Evolutionary conservation across 2,329 filamentous ascomycete species (phyloP), one percentile per base, ranked within the genome.

Genomic region (Ceratocystis destructans): DNA sequence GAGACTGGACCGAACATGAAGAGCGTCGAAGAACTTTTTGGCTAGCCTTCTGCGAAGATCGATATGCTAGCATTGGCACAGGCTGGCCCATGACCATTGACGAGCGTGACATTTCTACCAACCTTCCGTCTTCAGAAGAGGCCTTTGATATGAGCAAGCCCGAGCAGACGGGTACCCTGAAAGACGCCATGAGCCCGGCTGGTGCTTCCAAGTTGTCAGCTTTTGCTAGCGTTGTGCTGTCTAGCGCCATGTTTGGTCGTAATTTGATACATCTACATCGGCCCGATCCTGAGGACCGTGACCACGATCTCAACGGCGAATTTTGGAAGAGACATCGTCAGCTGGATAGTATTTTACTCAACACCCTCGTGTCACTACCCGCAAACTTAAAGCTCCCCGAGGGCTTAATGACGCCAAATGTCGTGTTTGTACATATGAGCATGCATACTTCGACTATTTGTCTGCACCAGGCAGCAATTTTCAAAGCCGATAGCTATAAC

Each of bases 1-100:
- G 87, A 72, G 94, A 99, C 75, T 96, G 91, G 91, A 96, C 89
- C 0, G 94, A 97, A 74, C 83, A 85, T 66, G 94, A 97, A 76
- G 94, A 99, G 74, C 82, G 94, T 70, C 83, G 94, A 64, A 83
- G 94, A 70, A 96, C 91, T 0, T 97, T 97, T 71, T 99, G 94
- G 94, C 87, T 94, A 85, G 84, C 88, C 2, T 97, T 96, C 72
- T 90, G 87, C 71, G 79, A 91, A 69, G 94, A 97, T 73, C 85
- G 94, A 64, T 97, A 96, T 76, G 89, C 91, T 5, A 96, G 91
- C 72, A 94, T 96, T 66, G 94, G 94, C 44, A 97, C 94, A 1
- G 94, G 94, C 5, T 97, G 94, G 94, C 94, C 94, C 0, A 93
- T 97, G 89, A 86, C 83, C 0, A 84, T 97, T 65, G 93, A 97